Evolutionary conservation across 2,329 filamentous ascomycete genomes (phyloP).

Genomic region (Exophiala bonariae): DNA sequence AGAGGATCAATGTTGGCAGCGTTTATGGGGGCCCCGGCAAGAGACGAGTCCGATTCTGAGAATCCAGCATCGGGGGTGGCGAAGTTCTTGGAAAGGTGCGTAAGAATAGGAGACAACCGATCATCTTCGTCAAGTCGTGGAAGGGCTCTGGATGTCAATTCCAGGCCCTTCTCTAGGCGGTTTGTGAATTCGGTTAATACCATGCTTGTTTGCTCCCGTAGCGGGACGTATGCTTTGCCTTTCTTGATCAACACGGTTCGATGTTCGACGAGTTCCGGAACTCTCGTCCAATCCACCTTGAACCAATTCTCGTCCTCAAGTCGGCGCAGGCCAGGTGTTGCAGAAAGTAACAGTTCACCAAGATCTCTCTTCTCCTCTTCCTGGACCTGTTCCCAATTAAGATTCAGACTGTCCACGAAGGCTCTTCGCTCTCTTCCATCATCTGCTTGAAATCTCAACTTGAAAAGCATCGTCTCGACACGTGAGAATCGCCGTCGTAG

Average conservation of each 20-base stretch:
- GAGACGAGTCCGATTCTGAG: constrained; percentile 62
- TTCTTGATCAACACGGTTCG: constrained; percentile 73
- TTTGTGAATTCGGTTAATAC: constrained; percentile 83
- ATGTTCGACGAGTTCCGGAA: constrained; percentile 83
- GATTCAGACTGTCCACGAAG: constrained; percentile 74
- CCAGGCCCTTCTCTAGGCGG: constrained; percentile 76
- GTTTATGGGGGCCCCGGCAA: constrained; percentile 71
- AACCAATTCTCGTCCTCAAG: constrained; percentile 85
- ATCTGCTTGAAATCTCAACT: constrained; percentile 76
- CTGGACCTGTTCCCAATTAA: constrained; percentile 81
- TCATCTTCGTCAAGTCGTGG: constrained; percentile 96
- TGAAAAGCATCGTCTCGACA: constrained; percentile 87
- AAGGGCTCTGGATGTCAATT: constrained; percentile 87
- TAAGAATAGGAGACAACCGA: constrained; percentile 72
- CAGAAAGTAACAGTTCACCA: constrained; percentile 61
- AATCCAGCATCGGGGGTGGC: constrained; percentile 86
- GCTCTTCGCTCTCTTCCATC: constrained; percentile 68
- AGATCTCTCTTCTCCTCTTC: constrained; percentile 77
- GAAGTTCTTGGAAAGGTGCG: constrained; percentile 93
- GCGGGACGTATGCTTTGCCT: constrained; percentile 89
- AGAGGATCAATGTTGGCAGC: constrained; percentile 78
- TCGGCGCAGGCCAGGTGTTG: constrained; percentile 49
- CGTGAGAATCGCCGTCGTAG: constrained; percentile 81
- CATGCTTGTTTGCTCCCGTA: constrained; percentile 82
- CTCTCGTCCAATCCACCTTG: constrained; percentile 93